Conservation (phyloP, 192 early-diverging fungal genomes). For the Coemansia sp. region DNA sequence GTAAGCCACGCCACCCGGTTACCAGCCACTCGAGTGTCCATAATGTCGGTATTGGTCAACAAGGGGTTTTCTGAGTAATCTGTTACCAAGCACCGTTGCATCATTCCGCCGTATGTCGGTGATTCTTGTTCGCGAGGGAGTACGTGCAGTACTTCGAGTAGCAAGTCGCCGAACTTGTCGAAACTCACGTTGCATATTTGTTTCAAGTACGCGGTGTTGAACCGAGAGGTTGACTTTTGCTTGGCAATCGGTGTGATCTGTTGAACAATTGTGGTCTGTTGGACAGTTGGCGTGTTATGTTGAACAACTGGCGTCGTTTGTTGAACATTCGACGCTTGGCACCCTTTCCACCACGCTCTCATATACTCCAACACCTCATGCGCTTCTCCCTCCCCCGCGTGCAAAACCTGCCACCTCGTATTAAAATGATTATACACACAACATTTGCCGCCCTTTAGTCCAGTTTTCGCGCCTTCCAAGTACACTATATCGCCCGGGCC, state of each 20-base stretch:
- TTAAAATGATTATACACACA: slow-evolving; percentile 6
- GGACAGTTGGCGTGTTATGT: not conserved
- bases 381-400: not conserved
- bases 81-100: slow-evolving; percentile 17
- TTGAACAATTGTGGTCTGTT: not conserved
- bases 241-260: not conserved
- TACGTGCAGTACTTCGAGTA: slow-evolving; percentile 16
- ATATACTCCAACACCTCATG: slow-evolving; percentile 16
- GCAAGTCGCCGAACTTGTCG: slow-evolving; percentile 13
- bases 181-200: slow-evolving; percentile 1
- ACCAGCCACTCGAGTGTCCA: not conserved
- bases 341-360: slow-evolving; percentile 14
- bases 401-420: slow-evolving; percentile 17
- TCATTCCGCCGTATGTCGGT: not conserved
- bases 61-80: slow-evolving; percentile 22
- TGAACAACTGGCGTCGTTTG: not conserved
- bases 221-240: not conserved
- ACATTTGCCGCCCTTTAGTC: not conserved
- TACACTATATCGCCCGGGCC: slow-evolving; percentile 23
- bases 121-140: not conserved
- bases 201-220: slow-evolving; percentile 9
- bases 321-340: not conserved
- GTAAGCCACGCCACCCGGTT: slow-evolving; percentile 11
- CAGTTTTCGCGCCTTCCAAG: slow-evolving; percentile 13
- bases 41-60: not conserved